Evolutionary conservation across 257 asterid species (phyloP), one percentile per base, ranked within the genome.

Genomic region (Solanum lycopersicoides): DNA sequence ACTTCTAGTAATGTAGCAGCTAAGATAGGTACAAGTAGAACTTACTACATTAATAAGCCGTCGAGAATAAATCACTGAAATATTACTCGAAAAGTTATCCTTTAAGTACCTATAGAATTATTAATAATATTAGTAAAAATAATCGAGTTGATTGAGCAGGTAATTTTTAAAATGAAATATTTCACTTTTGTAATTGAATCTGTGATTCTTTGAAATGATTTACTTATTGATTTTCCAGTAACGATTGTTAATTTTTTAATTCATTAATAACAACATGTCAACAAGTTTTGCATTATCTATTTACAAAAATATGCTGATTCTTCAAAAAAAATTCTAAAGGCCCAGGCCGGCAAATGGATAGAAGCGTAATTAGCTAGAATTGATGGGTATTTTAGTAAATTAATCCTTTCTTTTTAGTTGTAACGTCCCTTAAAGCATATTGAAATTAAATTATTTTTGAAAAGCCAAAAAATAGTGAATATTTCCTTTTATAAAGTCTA

Each of bases 1-100:
- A 18, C 25, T 30, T 80, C 42, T 80, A 80, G 68, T 47, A 39
- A 80, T 80, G 65, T 82, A 82, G 85, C 69, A 80, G 85, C 85
- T 80, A 80, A 80, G 85, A 30, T 47, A 30, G 30, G 30, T 45
- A 79, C 25, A 45, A 18, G 44, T 80, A 80, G 28, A 80, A 50
- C 44, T 68, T 30, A 28, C 84, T 28, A 9, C 30, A 30, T 30
- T 76, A 76, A n/a, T n/a, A 15, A 44, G 65, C 84, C 41, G 63
- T 15, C 65, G 13, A 25, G 16, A 79, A 79, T 45, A 44, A 44
- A 75, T n/a, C 6, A 30, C 41, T 47, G 8, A 34, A 34, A 72
- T 18, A 23, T 69, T 69, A 69, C 75, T 32, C 39, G 9, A 79
- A 44, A 79, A 79, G 15, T 45, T 77, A 44, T 21, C n/a, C 5